Base-by-base conservation (phyloP, 2,329 filamentous ascomycete species). In the Diaporthe amygdali region DNA sequence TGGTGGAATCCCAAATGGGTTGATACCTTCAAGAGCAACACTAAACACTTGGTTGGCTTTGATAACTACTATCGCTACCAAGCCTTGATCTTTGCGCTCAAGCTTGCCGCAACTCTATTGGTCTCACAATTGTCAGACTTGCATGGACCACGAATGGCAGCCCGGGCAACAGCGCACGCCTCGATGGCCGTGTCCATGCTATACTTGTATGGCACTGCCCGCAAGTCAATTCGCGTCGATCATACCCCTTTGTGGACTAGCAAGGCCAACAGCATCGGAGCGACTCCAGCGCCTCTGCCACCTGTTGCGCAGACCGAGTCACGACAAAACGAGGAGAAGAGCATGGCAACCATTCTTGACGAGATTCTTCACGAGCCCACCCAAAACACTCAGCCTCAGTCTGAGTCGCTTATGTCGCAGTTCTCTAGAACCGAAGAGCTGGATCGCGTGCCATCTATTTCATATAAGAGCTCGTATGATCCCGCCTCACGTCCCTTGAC, bases 1-100 rank as follows among this genome's bases (percentile, higher is more conserved):
- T 92, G 90, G 87, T 94, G 92, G 92, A 94, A 93, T 73, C 91
- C 91, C 0, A 87, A 87, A 71, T 88, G 93, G 74, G 85, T 88
- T 41, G 85, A 91, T 75, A 88, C 87, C 4, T 83, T 85, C 41
- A 84, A 87, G n/a, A 91, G 89, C 68, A 92, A 87, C 77, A 88
- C 85, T 34, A 86, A 82, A 73, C 90, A 88, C 70, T 84, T 93
- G 39, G 78, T 86, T 3, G 91, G 91, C 0, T 86, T 93, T 15
- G 82, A 84, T 4, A 86, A 89, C 66, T 93, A 93, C 86, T 93
- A 94, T 77, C 85, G 84, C 1, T 88, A 92, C 72, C 93, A 95
- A 76, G 77, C 86, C 2, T 78, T 92, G 39, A 84, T 91, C 27
- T 77, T 94, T 14, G 77, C 86, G 7, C 80, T 91, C 14, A 87